Evolutionary conservation across 2,329 filamentous ascomycete genomes (phyloP).

Genomic region (Albophoma yamanashiensis): DNA sequence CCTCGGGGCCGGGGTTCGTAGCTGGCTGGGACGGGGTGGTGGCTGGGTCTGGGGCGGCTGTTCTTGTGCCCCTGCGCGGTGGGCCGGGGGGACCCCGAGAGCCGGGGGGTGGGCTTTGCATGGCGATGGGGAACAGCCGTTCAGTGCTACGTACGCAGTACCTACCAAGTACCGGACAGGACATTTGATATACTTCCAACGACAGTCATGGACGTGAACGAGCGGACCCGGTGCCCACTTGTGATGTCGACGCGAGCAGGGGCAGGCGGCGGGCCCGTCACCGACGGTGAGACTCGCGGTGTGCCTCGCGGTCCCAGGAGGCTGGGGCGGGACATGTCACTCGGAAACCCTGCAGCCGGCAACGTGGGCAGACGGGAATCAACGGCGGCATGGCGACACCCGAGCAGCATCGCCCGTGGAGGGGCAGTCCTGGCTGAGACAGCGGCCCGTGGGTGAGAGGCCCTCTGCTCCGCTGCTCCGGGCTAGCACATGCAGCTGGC

Average conservation of each 20-base stretch:
- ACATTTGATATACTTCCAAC: background rate
- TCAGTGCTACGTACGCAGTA: no score
- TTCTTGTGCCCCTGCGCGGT: background rate
- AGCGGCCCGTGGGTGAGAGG: background rate
- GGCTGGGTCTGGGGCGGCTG: background rate
- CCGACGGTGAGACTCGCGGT: background rate
- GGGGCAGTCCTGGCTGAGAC: background rate
- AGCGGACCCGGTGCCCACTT: background rate
- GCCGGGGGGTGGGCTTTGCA: background rate
- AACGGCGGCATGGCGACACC: background rate
- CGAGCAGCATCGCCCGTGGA: background rate
- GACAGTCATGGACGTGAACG: background rate
- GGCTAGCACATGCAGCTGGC: background rate
- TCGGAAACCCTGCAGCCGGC: background rate
- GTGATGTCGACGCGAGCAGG: background rate
- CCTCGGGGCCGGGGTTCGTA: background rate
- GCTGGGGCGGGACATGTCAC: background rate
- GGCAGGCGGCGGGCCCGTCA: background rate
- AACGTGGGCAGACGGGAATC: background rate
- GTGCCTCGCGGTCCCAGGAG: background rate
- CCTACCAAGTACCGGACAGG: background rate
- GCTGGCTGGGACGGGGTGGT: background rate
- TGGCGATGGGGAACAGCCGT: background rate
- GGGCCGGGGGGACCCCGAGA: background rate
- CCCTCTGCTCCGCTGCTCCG: background rate